Evolutionary conservation across 208 protist species (phyloP), one percentile per base, ranked within the genome.

Genomic region (Lotmaria passim): DNA sequence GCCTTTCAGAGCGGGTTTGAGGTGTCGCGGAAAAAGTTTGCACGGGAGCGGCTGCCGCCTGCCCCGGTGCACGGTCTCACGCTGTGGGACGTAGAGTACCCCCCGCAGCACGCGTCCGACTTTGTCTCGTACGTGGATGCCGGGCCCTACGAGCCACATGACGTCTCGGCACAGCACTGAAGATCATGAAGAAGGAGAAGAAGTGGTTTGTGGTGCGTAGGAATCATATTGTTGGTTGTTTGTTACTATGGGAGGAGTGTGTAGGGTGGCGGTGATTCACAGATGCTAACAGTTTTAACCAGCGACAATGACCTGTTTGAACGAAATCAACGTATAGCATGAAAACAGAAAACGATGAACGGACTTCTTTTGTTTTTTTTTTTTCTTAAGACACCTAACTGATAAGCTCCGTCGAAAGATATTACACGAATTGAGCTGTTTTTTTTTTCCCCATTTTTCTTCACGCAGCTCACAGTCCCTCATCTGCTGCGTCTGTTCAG

Each of bases 31-130:
- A 85, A 82, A 66, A 79, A 81, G 33, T 91, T 91, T 46, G 59
- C 76, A 59, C 84, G 87, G 0, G 85, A 93, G 66, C 75, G 89
- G 30, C 78, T 93, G 26, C 84, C 91, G 2, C 61, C 89, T 6
- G 91, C 91, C 0, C 91, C 91, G 24, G 87, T 82, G 19, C 79
- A 93, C 67, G 91, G 91, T 0, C 76, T 96, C 21, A 94, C 91
- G 7, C 71, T 96, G 34, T 96, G 91, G 89, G 91, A 96, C 56
- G 86, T 96, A 23, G 82, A 92, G 61, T 96, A 94, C 72, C 86
- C 86, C 2, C 34, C 30, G 33, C 71, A 91, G 72, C 81, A 91
- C 75, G 59, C 59, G 8, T 80, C 84, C 31, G 87, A 93, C 71
- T 83, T 67, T 41, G 86, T 93, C 44, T 46, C 78, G 21, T 92